Conservation (phyloP, 1,284 basidiomycete species). For the Trichosporon faecale region DNA sequence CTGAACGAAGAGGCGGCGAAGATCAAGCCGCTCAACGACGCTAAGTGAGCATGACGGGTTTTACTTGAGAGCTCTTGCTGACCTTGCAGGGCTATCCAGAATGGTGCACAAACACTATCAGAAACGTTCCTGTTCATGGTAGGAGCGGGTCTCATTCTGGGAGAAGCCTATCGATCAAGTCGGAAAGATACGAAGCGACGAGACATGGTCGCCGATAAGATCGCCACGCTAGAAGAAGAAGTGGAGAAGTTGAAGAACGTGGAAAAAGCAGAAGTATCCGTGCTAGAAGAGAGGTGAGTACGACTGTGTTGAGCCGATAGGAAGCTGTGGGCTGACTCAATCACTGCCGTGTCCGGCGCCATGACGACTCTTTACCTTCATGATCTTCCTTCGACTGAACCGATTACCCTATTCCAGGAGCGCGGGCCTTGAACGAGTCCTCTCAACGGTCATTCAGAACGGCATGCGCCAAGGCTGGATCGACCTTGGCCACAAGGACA, state of each 20-base stretch:
- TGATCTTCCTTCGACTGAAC: background rate
- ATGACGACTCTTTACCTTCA: background rate
- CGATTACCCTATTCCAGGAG: slow-evolving; percentile 30
- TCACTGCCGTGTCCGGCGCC: background rate
- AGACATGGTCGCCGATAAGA: slow-evolving; percentile 68
- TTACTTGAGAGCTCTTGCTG: background rate
- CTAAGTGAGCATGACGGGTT: slow-evolving; percentile 58
- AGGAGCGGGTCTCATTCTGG: slow-evolving; percentile 69
- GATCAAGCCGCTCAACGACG: slow-evolving; percentile 77
- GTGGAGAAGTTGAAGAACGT: slow-evolving; percentile 50
- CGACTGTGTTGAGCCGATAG: background rate
- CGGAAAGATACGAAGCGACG: slow-evolving; percentile 69
- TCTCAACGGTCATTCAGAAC: slow-evolving; percentile 69
- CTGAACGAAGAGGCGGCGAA: slow-evolving; percentile 73
- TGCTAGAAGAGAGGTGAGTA: slow-evolving; percentile 37
- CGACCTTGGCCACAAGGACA: slow-evolving; percentile 36
- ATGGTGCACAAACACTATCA: slow-evolving; percentile 78
- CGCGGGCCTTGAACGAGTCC: slow-evolving; percentile 60
- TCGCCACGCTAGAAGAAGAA: slow-evolving; percentile 56
- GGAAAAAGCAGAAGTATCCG: slow-evolving; percentile 27
- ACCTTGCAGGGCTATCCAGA: slow-evolving; percentile 71
- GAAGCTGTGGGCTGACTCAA: background rate
- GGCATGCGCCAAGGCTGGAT: slow-evolving; percentile 65
- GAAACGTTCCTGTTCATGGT: slow-evolving; percentile 83
- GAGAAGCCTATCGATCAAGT: slow-evolving; percentile 73